Evolutionary conservation across 805 yeast genomes (phyloP), one percentile per base, ranked within the genome.

Genomic region (Saccharomycopsis malanga): DNA sequence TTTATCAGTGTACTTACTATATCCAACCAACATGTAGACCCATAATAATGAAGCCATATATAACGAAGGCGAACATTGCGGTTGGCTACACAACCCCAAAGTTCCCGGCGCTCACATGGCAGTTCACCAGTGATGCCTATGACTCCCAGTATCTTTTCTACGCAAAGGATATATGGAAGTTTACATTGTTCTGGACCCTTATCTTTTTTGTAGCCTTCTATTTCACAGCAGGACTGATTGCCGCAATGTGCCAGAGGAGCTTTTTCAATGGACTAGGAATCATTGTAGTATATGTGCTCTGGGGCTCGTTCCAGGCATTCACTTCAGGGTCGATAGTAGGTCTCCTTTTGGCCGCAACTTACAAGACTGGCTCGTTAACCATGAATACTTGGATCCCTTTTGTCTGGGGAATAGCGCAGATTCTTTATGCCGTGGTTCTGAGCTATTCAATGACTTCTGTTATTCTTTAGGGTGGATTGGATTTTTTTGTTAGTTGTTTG

Each of bases 311-410:
- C 0, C 86, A 79, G 56, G 96, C 84, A 0, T 68, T 85, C 37
- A 64, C 79, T 2, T 67, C 81, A 1, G 98, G 97, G 0, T 77
- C 89, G 1, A 70, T 87, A 4, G 71, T 84, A 35, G 97, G 96
- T 0, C 68, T 88, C 10, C 60, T 93, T 53, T 59, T 85, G 15
- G 81, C 81, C 30, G 84, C 87, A 1, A 74, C 88, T 5, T 89
- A 89, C 65, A 70, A 73, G 46, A 79, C 95, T 0, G 95, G 95
- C 0, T 71, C 83, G 21, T 78, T 91, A 57, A 75, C 83, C 20
- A 86, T 93, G 94, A 82, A 94, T 10, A 86, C 97, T 0, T 91
- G 98, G 98, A 78, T 91, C 5, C 98, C 98, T 0, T 73, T 91
- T 54, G 74, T 83, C 46, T 86, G 89, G 78, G 94, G 80, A 0